A percentile compares a stretch with the other conserved stretches of the same genome.
phyloP scores from a whole-genome alignment of 352 stramenopile genomes.

The Phytophthora nicotianae region DNA sequence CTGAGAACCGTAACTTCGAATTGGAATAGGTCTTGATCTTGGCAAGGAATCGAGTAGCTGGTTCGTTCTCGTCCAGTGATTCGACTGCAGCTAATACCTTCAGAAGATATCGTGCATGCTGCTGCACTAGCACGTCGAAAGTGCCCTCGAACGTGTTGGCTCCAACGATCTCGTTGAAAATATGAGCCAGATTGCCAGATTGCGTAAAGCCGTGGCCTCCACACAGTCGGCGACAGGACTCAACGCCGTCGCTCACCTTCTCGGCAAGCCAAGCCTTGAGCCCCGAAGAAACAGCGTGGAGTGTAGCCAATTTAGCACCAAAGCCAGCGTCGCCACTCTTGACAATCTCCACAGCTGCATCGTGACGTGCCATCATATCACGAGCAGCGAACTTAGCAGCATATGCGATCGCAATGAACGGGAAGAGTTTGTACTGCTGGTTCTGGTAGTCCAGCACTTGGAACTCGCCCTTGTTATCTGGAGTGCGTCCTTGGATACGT shows the following conservation, averaged over 20 bases:
- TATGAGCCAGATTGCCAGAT: constrained; percentile 37
- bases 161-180: constrained; percentile 45
- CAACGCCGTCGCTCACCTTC: constrained; percentile 49
- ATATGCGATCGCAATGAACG: constrained; percentile 40
- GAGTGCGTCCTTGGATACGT: constrained; percentile 47
- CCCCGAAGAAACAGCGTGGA: constrained; percentile 62
- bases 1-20: constrained; percentile 37
- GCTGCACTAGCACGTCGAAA: constrained; percentile 74
- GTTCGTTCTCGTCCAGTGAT: not conserved
- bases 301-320: constrained; percentile 42
- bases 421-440: constrained; percentile 54
- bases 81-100: constrained; percentile 35
- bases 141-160: constrained; percentile 71
- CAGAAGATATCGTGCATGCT: constrained; percentile 63
- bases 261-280: constrained; percentile 60
- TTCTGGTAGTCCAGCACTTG: constrained; percentile 71
- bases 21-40: constrained; percentile 11
- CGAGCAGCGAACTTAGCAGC: constrained; percentile 25
- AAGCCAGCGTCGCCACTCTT: constrained; percentile 41
- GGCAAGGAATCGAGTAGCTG: constrained; percentile 1
- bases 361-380: constrained; percentile 25
- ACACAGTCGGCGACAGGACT: constrained; percentile 53
- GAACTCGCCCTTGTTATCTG: constrained; percentile 48
- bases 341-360: constrained; percentile 38
- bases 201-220: constrained; percentile 47